Evolutionary conservation across 139 green algal species (phyloP).

Genomic region (Tetratostichococcus sp.): DNA sequence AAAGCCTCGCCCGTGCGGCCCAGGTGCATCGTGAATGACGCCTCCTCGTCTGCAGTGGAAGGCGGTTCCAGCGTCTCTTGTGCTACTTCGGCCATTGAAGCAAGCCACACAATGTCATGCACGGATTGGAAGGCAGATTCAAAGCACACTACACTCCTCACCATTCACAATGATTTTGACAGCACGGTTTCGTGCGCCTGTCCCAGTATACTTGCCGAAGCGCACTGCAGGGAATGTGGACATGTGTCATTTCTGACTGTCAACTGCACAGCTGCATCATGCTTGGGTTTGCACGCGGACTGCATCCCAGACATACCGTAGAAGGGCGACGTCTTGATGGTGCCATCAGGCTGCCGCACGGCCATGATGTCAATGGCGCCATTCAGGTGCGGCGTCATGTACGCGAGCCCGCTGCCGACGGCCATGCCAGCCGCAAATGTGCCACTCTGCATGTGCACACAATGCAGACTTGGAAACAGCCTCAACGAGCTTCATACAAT

Average conservation of each 20-base stretch:
- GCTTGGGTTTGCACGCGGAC: too few relatives aligned
- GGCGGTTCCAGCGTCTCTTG: too few relatives aligned
- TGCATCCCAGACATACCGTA: slow-evolving; percentile 61
- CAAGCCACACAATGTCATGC: too few relatives aligned
- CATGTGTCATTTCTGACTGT: too few relatives aligned
- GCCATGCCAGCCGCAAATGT: slow-evolving; percentile 1
- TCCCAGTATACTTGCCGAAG: slow-evolving; percentile 91
- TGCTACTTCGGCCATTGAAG: too few relatives aligned
- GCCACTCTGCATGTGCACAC: slow-evolving; percentile 1
- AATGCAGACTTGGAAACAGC: too few relatives aligned
- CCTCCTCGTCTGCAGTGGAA: slow-evolving; percentile 47
- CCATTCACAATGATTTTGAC: slow-evolving; percentile 79
- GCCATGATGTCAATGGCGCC: slow-evolving; percentile 91
- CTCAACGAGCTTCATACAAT: too few relatives aligned
- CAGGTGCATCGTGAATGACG: slow-evolving; percentile 69
- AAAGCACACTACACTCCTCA: slow-evolving; percentile 30
- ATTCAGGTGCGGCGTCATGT: slow-evolving; percentile 59
- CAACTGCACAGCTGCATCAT: neutral
- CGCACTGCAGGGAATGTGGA: slow-evolving; percentile 56
- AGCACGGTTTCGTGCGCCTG: slow-evolving; percentile 59
- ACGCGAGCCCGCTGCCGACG: slow-evolving; percentile 16
- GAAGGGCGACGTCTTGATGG: slow-evolving; percentile 77
- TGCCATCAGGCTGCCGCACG: slow-evolving; percentile 80
- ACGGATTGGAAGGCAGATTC: too few relatives aligned
- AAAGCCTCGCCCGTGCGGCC: slow-evolving; percentile 74